Percentiles rank a stretch among this genome's conserved stretches.
Evolutionary conservation across 2,329 filamentous ascomycete genomes (phyloP).

Genomic region (Phoma sp.): DNA sequence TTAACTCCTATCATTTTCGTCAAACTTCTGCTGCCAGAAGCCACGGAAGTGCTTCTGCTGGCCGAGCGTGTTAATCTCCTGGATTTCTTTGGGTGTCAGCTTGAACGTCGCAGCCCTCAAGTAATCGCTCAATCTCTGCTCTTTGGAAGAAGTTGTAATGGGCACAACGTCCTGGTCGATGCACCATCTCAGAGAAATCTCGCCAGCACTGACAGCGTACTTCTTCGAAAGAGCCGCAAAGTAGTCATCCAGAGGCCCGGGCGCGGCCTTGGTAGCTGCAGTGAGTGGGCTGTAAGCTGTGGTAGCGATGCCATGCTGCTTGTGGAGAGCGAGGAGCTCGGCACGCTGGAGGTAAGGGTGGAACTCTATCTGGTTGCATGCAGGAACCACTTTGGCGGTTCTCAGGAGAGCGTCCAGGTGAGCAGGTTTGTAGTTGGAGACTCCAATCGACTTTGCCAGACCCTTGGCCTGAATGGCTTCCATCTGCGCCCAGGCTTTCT

Average conservation of each 20-base stretch:
- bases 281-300: slow-evolving; percentile 57
- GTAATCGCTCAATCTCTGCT: slow-evolving; percentile 66
- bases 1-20: slow-evolving; percentile 59
- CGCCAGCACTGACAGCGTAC: slow-evolving; percentile 65
- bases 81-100: slow-evolving; percentile 65
- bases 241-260: slow-evolving; percentile 63
- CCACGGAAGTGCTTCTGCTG: slow-evolving; percentile 67
- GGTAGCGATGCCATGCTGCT: slow-evolving; percentile 57
- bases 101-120: slow-evolving; percentile 64
- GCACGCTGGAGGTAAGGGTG: slow-evolving; percentile 72
- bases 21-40: slow-evolving; percentile 66
- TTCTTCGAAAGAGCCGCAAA: slow-evolving; percentile 63
- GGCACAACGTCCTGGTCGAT: slow-evolving; percentile 67
- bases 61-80: slow-evolving; percentile 58
- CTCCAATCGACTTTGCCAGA: slow-evolving; percentile 67
- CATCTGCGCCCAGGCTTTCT: slow-evolving; percentile 67
- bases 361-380: slow-evolving; percentile 73
- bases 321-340: slow-evolving; percentile 63
- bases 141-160: slow-evolving; percentile 68
- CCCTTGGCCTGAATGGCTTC: slow-evolving; percentile 64
- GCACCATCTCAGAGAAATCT: slow-evolving; percentile 66
- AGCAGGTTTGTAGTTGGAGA: slow-evolving; percentile 64
- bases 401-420: slow-evolving; percentile 64
- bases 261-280: slow-evolving; percentile 62
- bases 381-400: slow-evolving; percentile 63